Conservation (phyloP, 2,329 filamentous ascomycete species). For the Ilyonectria destructans region DNA sequence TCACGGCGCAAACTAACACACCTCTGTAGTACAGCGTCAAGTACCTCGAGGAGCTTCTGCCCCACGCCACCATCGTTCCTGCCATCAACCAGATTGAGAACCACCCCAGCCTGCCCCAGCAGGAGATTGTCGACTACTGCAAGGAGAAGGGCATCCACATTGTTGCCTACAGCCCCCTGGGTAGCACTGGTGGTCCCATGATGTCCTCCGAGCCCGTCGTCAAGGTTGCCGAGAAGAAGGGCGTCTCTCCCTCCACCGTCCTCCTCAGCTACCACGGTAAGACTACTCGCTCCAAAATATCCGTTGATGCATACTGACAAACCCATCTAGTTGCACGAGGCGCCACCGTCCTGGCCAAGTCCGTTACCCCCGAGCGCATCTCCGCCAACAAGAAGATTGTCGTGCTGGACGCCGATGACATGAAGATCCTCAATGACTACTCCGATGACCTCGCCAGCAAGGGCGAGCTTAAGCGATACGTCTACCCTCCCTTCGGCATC, state of each 20-base stretch:
- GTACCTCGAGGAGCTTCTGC: constrained; percentile 71
- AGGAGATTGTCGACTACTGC: constrained; percentile 81
- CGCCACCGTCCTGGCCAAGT: constrained; percentile 82
- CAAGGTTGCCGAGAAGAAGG: constrained; percentile 76
- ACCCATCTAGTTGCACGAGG: constrained; percentile 73
- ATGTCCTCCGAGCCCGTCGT: constrained; percentile 75
- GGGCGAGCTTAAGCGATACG: constrained; percentile 72
- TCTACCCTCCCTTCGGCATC: constrained; percentile 79
- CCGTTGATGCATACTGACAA: constrained; percentile 30
- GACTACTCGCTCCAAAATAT: constrained; percentile 45
- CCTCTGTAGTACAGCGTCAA: constrained; percentile 66
- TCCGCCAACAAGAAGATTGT: constrained; percentile 79
- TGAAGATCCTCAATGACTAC: constrained; percentile 72
- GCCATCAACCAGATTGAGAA: constrained; percentile 84
- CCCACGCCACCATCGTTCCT: constrained; percentile 69
- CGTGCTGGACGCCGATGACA: constrained; percentile 75
- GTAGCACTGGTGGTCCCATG: constrained; percentile 76
- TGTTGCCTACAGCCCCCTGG: constrained; percentile 81
- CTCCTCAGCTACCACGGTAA: constrained; percentile 82
- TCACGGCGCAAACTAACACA: constrained; percentile 15
- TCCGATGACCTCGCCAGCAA: constrained; percentile 65
- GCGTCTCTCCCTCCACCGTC: constrained; percentile 73
- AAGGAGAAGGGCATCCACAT: constrained; percentile 78
- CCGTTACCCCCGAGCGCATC: constrained; percentile 78
- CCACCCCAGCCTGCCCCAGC: constrained; percentile 80